Percentiles rank a stretch among this genome's conserved stretches.
Conservation (phyloP, 306 rosid species). For the Ammopiptanthus mongolicus region DNA sequence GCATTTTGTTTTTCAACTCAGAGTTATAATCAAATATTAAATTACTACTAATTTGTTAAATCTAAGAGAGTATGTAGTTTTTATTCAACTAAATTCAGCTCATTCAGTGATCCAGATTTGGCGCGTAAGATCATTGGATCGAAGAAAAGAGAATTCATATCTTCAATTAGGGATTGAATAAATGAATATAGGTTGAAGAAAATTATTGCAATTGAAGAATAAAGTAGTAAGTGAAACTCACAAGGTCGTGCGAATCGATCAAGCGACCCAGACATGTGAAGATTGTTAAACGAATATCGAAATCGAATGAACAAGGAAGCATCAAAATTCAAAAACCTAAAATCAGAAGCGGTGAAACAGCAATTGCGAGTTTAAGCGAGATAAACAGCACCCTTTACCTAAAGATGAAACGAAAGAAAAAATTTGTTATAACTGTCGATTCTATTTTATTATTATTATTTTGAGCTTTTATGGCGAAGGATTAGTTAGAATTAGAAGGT, state of each 20-base stretch:
- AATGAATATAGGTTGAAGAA: neutral
- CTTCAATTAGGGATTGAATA: neutral
- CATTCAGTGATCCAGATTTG: neutral
- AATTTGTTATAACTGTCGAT: neutral
- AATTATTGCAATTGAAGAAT: neutral
- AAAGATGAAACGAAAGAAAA: neutral
- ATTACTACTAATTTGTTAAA: neutral
- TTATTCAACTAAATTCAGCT: slow-evolving; percentile 22
- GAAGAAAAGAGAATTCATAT: neutral
- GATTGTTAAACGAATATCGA: neutral
- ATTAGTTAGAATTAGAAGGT: neutral
- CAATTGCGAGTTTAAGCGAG: neutral
- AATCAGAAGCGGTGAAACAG: neutral
- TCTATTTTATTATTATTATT: neutral
- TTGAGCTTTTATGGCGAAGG: neutral
- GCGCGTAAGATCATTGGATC: neutral
- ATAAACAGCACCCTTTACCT: neutral
- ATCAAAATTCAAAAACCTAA: neutral
- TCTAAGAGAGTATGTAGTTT: neutral
- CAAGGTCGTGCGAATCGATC: slow-evolving; percentile 89
- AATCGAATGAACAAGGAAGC: slow-evolving; percentile 8
- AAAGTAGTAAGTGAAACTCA: slow-evolving; percentile 29
- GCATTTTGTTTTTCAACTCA: neutral
- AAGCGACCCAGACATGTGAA: slow-evolving; percentile 74
- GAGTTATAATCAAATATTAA: neutral